These are phyloP conservation scores for Graphium sp. DNA, from an alignment of 2,329 filamentous ascomycete genomes.

Conservation along the genomic window DNA sequence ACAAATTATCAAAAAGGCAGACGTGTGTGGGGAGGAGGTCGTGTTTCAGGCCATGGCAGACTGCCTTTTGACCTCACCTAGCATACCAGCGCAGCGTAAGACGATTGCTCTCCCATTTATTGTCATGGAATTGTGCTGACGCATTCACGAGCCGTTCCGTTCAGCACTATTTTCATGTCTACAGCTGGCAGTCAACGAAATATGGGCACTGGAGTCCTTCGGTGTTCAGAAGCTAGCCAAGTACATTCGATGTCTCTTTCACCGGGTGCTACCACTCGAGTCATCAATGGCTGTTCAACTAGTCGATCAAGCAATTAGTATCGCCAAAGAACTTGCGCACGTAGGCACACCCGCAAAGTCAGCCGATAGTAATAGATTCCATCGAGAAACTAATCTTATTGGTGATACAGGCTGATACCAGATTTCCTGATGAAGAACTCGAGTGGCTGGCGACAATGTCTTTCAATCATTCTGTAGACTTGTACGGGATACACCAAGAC, in stretches of 20 bases:
- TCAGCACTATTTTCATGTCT: conserved; percentile 35
- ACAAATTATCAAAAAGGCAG: conserved; percentile 37
- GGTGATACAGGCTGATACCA: conserved; percentile 5
- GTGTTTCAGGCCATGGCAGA: conserved; percentile 51
- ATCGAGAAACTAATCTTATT: too few relatives aligned
- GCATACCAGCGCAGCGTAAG: conserved; percentile 32
- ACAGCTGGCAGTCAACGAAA: conserved; percentile 53
- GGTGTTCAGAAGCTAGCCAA: conserved; percentile 47
- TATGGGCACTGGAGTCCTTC: conserved; percentile 39
- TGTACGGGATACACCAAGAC: conserved; percentile 38
- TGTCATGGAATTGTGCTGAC: background rate
- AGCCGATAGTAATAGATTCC: too few relatives aligned
- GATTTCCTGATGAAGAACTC: conserved; percentile 50
- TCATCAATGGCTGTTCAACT: conserved; percentile 39
- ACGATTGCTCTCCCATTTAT: background rate
- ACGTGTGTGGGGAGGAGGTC: conserved; percentile 21
- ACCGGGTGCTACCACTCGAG: conserved; percentile 42
- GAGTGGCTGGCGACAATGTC: conserved; percentile 58
- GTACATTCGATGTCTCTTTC: conserved; percentile 66
- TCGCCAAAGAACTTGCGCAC: conserved; percentile 31
- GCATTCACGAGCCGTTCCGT: background rate
- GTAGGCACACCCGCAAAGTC: too few relatives aligned
- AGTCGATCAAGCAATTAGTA: conserved; percentile 41
- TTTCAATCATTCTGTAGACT: conserved; percentile 57
- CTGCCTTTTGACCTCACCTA: conserved; percentile 33